Evolutionary conservation across 2,329 filamentous ascomycete species (phyloP), one percentile per base, ranked within the genome.

Genomic region (Diplodia corticola): DNA sequence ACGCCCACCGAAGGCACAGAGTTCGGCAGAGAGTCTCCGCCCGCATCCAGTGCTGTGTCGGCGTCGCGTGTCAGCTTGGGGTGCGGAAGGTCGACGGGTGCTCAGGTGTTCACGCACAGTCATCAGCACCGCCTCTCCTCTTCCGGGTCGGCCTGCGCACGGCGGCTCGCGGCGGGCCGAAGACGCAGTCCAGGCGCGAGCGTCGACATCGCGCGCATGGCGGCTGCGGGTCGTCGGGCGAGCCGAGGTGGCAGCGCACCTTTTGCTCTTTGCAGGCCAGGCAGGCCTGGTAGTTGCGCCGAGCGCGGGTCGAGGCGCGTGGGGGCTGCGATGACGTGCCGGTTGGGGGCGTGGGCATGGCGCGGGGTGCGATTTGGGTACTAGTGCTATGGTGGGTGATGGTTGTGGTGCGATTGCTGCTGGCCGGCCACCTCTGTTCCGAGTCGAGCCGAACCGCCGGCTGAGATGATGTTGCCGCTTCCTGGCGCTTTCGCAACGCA

Each of bases 231-330:
- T 60, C 55, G 28, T 60, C 55, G 0, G 55, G 55, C 24, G 55
- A 60, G n/a, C 55, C 55, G 17, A 60, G 55, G 26, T 60, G 55
- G 55, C 55, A 60, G 24, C 55, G 55, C 13, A 60, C 24, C 40
- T 60, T 60, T 24, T 60, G 55, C 55, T 60, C 55, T 20, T 60
- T 60, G 55, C 55, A 60, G 3, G 55, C 40, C 12, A 60, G 40
- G 26, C 55, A 60, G 55, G 55, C 55, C 40, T 60, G 55, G 55
- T 60, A 60, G 40, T 49, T 60, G 55, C 55, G 55, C 26, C 55
- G 55, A 0, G 40, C 24, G 24, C 55, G 26, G 26, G 40, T 15
- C 3, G 35, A 30, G 30, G 54, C 28, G 15, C 17, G 40, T 1
- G 9, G 20, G 13, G 46, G 20, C 12, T 24, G 6, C 30, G 30